Base-by-base conservation (phyloP, 495 filamentous ascomycete genomes). In the Bombardia bombarda region DNA sequence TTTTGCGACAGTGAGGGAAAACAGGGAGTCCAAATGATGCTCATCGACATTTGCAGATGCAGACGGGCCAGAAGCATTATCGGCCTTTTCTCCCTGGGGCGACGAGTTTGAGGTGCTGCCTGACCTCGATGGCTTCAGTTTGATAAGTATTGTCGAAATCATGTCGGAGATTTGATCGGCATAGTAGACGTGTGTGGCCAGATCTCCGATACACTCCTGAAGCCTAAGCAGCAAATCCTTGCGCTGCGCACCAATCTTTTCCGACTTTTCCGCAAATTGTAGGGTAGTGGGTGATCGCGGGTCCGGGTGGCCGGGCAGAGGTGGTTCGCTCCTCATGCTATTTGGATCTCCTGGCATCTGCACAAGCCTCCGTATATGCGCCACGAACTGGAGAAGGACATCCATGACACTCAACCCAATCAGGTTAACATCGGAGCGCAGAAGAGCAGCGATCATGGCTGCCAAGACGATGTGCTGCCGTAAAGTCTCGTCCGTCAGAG, bases 321-420 rank as follows among this genome's bases (percentile, higher is more conserved):
- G 51, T 3, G 50, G 47, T 16, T 61, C 51, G 49, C 47, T 50
- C 40, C 58, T 46, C 62, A 59, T 65, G 42, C 57, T 60, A 22
- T 66, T 66, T n/a, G 65, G 69, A 32, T 64, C 55, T n/a, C 65
- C 71, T 22, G 73, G 75, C 22, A 82, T 61, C 42, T 87, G 82
- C 3, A 94, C 72, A 13, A 90, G 62, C 39, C 77, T 70, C 42
- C 87, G 76, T 48, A 86, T 83, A 44, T 92, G 87, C 32, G 82
- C 79, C 41, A 94, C 73, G 5, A 96, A 71, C 16, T 86, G 85
- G 17, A 90, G 67, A 16, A 95, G 67, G 6, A 95, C 78, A 57
- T 96, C 90, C 75, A 95, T 96, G 18, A 95, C 83, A 53, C 87
- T 94, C 31, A 96, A 70, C 1, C 90, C 90, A 45, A 96, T 94